Conservation (phyloP, 2,329 filamentous ascomycete species). For the Lachnellula arida region DNA sequence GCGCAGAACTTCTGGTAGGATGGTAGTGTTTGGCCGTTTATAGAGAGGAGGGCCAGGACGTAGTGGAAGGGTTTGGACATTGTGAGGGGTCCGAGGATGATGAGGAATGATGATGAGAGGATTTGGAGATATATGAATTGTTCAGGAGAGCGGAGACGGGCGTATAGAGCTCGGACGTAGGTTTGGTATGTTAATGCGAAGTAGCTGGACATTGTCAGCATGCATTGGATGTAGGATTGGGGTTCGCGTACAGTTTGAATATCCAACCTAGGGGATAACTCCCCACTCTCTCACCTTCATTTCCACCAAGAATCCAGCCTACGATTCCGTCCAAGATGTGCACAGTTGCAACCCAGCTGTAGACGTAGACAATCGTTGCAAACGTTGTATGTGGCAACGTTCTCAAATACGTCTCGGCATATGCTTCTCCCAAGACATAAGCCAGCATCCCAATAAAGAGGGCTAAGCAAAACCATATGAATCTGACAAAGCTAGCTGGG, state of each 20-base stretch:
- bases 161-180: conserved; percentile 65
- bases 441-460: conserved; percentile 58
- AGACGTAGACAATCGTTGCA: conserved; percentile 65
- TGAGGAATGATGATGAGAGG: conserved; percentile 57
- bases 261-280: conserved; percentile 68
- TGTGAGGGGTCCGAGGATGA: conserved; percentile 58
- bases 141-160: conserved; percentile 58
- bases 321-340: conserved; percentile 60
- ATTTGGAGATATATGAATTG: conserved; percentile 64
- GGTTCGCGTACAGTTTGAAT: conserved; percentile 56
- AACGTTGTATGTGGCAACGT: conserved; percentile 62
- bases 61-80: conserved; percentile 58
- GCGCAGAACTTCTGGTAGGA: conserved; percentile 63
- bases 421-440: conserved; percentile 64
- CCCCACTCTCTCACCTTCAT: conserved; percentile 61
- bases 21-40: conserved; percentile 56
- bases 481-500: conserved; percentile 62
- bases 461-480: conserved; percentile 65
- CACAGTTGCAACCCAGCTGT: conserved; percentile 64
- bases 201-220: conserved; percentile 35
- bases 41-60: conserved; percentile 46
- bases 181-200: conserved; percentile 68
- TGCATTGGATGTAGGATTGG: background rate
- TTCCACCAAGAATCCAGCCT: conserved; percentile 62
- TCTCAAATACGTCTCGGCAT: conserved; percentile 63